Percentiles rank a stretch among this genome's conserved stretches.
Conservation (phyloP, 192 early-diverging fungal genomes). For the Lobulomyces angularis region DNA sequence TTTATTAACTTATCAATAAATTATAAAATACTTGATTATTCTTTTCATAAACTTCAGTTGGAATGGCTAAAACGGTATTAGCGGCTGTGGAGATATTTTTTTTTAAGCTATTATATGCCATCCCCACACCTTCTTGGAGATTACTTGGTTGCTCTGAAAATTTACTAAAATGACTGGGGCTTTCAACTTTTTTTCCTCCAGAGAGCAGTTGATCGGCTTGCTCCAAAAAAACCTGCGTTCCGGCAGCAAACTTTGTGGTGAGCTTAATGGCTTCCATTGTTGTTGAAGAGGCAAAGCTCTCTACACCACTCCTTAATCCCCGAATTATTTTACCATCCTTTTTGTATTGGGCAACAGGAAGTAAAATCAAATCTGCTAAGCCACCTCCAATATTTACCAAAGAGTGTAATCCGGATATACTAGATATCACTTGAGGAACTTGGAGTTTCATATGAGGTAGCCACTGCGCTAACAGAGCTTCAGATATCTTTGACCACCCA, state of each 20-base stretch:
- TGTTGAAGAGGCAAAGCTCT: conserved; percentile 79
- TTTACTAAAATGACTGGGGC: conserved; percentile 40
- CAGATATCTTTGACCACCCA: conserved; percentile 53
- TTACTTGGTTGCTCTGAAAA: conserved; percentile 76
- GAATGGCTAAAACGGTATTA: conserved; percentile 80
- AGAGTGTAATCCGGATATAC: conserved; percentile 76
- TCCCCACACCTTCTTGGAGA: conserved; percentile 70
- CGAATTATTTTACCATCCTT: conserved; percentile 81
- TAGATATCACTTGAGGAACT: conserved; percentile 76
- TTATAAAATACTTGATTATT: conserved; percentile 2
- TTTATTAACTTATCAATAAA: not conserved
- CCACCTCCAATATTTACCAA: conserved; percentile 83
- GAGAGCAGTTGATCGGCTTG: conserved; percentile 74
- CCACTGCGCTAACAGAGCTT: conserved; percentile 62
- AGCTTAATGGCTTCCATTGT: conserved; percentile 84
- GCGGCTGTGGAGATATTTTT: conserved; percentile 72
- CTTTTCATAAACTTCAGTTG: conserved; percentile 65
- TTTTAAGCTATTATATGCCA: conserved; percentile 67
- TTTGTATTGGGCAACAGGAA: conserved; percentile 88
- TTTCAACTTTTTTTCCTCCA: conserved; percentile 3
- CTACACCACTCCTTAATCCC: conserved; percentile 74
- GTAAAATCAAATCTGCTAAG: conserved; percentile 76
- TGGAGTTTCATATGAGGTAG: conserved; percentile 90
- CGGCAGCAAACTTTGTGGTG: conserved; percentile 72
- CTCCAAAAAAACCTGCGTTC: conserved; percentile 80